phyloP scores from a whole-genome alignment of 768 basidiomycete species.

The Clitopilus hobsonii region DNA sequence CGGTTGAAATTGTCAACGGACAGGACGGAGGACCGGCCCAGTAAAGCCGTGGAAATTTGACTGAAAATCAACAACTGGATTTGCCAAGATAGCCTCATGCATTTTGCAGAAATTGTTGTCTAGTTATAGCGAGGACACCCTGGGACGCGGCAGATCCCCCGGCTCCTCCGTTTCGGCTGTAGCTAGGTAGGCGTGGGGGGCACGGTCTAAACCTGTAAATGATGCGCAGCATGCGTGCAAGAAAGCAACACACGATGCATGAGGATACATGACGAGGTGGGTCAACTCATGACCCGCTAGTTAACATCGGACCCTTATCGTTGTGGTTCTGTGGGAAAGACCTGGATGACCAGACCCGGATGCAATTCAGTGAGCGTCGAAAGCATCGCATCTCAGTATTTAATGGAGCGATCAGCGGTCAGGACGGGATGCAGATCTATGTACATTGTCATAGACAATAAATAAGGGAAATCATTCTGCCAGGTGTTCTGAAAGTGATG shows the following conservation, averaged over 20 bases:
- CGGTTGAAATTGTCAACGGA: not conserved
- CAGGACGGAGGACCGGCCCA: not conserved
- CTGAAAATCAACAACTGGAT: too few relatives aligned
- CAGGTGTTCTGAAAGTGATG: not conserved
- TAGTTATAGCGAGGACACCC: not conserved
- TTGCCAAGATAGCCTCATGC: not conserved
- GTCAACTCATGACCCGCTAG: not conserved
- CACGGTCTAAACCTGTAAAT: not conserved
- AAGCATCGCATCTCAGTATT: not conserved
- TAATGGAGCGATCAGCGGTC: not conserved
- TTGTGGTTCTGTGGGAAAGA: not conserved
- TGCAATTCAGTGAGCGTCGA: not conserved
- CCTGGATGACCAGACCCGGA: not conserved
- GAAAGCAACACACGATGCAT: not conserved
- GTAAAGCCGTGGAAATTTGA: too few relatives aligned
- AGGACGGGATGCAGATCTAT: not conserved
- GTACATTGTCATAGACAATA: not conserved
- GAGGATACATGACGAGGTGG: not conserved
- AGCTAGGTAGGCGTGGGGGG: not conserved
- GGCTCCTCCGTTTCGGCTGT: not conserved
- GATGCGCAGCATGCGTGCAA: not conserved
- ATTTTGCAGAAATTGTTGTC: not conserved
- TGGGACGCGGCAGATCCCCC: not conserved
- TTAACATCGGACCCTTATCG: not conserved
- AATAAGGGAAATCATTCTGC: not conserved